Conservation (phyloP, 352 stramenopile genomes). For the Pythium insidiosum region DNA sequence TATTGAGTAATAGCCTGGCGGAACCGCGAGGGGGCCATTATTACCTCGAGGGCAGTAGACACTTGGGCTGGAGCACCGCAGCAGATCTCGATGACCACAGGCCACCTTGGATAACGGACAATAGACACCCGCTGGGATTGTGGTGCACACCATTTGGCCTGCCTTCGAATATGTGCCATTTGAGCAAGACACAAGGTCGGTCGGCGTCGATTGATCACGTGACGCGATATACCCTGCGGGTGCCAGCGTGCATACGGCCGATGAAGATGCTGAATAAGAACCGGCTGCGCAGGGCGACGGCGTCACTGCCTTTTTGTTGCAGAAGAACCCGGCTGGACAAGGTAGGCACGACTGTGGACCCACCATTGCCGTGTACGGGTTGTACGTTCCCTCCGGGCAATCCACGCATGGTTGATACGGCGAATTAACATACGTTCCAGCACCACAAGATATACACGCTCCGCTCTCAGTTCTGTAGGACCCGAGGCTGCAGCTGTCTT, state of each 20-base stretch:
- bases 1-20: slow-evolving; percentile 34
- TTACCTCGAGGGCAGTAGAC: slow-evolving; percentile 45
- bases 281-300: slow-evolving; percentile 24
- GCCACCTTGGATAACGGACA: slow-evolving; percentile 15
- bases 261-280: slow-evolving; percentile 24
- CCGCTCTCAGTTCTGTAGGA: slow-evolving; percentile 9
- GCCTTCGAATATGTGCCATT: slow-evolving; percentile 50
- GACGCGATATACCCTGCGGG: slow-evolving; percentile 31
- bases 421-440: slow-evolving; percentile 27
- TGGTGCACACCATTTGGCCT: slow-evolving; percentile 31
- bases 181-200: slow-evolving; percentile 25
- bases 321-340: slow-evolving; percentile 41
- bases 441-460: slow-evolving; percentile 26
- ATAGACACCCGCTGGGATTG: slow-evolving; percentile 33
- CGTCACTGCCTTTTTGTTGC: slow-evolving; percentile 10
- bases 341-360: slow-evolving; percentile 19
- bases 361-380: slow-evolving; percentile 18
- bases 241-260: slow-evolving; percentile 22
- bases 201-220: slow-evolving; percentile 18
- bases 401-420: slow-evolving; percentile 19
- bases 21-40: slow-evolving; percentile 20
- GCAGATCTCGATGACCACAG: slow-evolving; percentile 30
- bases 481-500: slow-evolving; percentile 26
- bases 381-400: slow-evolving; percentile 41
- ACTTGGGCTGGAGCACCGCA: slow-evolving; percentile 22